phyloP scores from a whole-genome alignment of 75 land plant genomes.

The Cryptomeria japonica region DNA sequence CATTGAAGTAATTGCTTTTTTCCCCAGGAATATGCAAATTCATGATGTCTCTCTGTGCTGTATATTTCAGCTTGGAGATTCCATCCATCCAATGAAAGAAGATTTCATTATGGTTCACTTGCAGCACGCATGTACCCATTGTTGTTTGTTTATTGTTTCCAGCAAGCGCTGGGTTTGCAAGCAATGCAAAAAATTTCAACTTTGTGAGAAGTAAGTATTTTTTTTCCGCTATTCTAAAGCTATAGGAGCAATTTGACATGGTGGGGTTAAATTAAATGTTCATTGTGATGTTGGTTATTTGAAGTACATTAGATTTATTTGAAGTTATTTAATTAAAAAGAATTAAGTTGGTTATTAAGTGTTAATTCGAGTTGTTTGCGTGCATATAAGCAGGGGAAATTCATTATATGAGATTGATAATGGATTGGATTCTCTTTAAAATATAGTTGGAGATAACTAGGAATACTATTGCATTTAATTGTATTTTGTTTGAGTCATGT shows the following conservation, averaged over 20 bases:
- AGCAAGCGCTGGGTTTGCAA: slow-evolving; percentile 89
- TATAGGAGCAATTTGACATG: not conserved
- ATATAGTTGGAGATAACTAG: not conserved
- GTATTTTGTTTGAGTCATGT: not conserved
- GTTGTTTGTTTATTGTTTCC: slow-evolving; percentile 72
- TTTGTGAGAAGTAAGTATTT: slow-evolving; percentile 81
- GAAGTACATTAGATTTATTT: too few relatives aligned
- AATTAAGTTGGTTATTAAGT: too few relatives aligned
- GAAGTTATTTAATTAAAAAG: too few relatives aligned
- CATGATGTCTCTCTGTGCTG: slow-evolving; percentile 1
- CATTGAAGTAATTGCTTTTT: not conserved
- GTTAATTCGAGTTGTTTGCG: too few relatives aligned
- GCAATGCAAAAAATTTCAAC: slow-evolving; percentile 81
- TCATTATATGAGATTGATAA: not conserved
- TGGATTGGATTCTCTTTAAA: not conserved
- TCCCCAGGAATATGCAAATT: not conserved
- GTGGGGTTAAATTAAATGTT: too few relatives aligned
- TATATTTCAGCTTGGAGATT: slow-evolving; percentile 80
- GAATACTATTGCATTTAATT: not conserved
- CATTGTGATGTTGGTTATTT: too few relatives aligned
- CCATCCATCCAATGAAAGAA: slow-evolving; percentile 91
- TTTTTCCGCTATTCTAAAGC: not conserved
- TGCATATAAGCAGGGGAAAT: not conserved
- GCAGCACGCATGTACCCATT: slow-evolving; percentile 86
- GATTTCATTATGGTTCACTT: slow-evolving; percentile 98